Conservation (phyloP, 148 eudicot species). For the Diospyros lotus region DNA sequence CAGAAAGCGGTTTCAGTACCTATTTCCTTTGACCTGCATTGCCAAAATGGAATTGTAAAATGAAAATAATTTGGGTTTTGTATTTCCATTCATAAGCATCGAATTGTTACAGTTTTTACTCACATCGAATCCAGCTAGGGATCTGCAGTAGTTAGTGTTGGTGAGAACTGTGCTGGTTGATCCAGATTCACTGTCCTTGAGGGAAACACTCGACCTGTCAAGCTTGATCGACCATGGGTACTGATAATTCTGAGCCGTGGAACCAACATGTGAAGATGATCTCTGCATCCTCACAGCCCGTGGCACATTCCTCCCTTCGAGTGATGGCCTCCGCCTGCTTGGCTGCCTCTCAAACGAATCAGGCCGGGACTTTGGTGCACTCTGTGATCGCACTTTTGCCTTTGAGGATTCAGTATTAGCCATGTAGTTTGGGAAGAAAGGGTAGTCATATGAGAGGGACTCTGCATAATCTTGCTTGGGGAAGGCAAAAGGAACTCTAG, state of each 20-base stretch:
- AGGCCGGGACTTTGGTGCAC: conserved; percentile 91
- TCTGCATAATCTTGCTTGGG: conserved; percentile 53
- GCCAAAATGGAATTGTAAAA: neutral
- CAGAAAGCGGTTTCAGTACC: conserved; percentile 17
- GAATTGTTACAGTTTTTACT: conserved; percentile 15
- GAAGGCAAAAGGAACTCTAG: conserved; percentile 25
- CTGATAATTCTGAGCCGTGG: conserved; percentile 55
- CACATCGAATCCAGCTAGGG: conserved; percentile 71
- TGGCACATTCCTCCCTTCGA: conserved; percentile 81
- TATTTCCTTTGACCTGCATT: conserved; percentile 32
- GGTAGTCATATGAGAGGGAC: conserved; percentile 46
- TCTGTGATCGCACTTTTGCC: conserved; percentile 84
- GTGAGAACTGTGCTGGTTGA: conserved; percentile 72
- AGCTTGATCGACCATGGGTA: conserved; percentile 77
- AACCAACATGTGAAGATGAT: conserved; percentile 79
- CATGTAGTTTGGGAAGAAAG: conserved; percentile 78
- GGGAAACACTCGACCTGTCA: conserved; percentile 62
- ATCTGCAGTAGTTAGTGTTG: conserved; percentile 61
- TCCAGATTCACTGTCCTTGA: conserved; percentile 85
- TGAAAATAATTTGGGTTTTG: neutral
- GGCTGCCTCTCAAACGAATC: conserved; percentile 56
- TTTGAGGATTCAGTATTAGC: conserved; percentile 83
- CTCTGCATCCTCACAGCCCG: conserved; percentile 80
- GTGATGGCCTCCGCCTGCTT: conserved; percentile 60
- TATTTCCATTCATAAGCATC: neutral